Percentiles rank a stretch among this genome's conserved stretches.
These are phyloP conservation scores for Pythium angustatum DNA, from an alignment of 352 stramenopile species.

Conservation along the genomic window DNA sequence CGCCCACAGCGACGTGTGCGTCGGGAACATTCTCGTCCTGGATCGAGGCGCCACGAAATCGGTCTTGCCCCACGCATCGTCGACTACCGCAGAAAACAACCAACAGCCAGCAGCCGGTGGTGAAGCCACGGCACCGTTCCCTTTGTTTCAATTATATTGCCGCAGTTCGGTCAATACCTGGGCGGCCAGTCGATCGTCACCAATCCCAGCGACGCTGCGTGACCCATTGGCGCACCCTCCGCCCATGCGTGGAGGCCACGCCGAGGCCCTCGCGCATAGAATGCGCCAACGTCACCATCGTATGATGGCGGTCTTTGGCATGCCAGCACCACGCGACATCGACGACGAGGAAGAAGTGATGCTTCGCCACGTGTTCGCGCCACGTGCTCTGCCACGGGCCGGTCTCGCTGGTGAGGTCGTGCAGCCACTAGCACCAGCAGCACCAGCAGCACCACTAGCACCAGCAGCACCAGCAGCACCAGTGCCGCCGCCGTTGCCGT, in stretches of 20 bases:
- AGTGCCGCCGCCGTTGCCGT: neutral
- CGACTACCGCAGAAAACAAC: constrained; percentile 13
- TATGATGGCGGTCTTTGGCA: neutral
- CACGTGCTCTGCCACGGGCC: neutral
- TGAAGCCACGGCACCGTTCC: neutral
- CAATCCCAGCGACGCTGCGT: neutral
- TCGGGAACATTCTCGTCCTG: constrained; percentile 55
- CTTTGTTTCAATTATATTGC: constrained; percentile 33
- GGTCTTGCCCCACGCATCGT: neutral
- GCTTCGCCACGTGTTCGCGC: neutral
- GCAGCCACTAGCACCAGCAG: neutral
- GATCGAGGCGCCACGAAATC: neutral
- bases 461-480: neutral
- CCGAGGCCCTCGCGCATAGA: neutral
- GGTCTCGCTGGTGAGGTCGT: neutral
- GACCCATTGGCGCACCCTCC: neutral
- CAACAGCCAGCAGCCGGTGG: neutral
- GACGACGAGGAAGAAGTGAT: constrained; percentile 2
- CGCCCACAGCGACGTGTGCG: constrained; percentile 53
- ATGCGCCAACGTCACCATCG: constrained; percentile 2
- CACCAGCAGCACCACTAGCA: neutral
- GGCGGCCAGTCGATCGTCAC: neutral
- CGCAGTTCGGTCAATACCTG: constrained; percentile 19
- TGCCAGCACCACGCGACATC: neutral
- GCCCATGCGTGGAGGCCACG: neutral